phyloP scores from a whole-genome alignment of 192 early-diverging fungal species.

The Piromyces finnis region DNA sequence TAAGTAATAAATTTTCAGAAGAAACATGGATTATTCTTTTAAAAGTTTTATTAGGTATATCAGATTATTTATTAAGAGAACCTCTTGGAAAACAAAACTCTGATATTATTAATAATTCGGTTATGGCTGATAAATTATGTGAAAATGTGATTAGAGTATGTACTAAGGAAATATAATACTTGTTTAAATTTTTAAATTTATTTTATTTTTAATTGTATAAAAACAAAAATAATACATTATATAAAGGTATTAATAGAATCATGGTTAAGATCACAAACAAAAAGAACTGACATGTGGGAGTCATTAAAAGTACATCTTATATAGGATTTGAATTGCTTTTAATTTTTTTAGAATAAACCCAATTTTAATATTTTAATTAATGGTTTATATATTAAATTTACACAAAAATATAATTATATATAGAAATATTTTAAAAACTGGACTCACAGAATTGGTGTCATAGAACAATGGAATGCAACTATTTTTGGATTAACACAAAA shows the following conservation, averaged over 20 bases:
- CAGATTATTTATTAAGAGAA: slow-evolving; percentile 49
- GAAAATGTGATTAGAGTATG: slow-evolving; percentile 46
- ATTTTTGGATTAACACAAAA: slow-evolving; percentile 46
- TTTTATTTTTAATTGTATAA: too few species aligned
- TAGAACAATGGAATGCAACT: slow-evolving; percentile 59
- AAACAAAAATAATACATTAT: too few species aligned
- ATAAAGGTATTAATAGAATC: slow-evolving; percentile 47
- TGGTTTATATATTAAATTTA: too few species aligned
- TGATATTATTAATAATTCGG: slow-evolving; percentile 1
- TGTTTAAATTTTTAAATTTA: too few species aligned
- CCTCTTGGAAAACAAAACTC: slow-evolving; percentile 10
- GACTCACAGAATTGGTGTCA: slow-evolving; percentile 51
- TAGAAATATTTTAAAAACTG: slow-evolving; percentile 31
- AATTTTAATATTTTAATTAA: too few species aligned
- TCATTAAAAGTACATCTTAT: slow-evolving; percentile 26
- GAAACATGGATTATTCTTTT: slow-evolving; percentile 67
- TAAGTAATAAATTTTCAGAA: slow-evolving; percentile 34
- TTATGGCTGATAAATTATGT: slow-evolving; percentile 62
- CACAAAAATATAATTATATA: too few species aligned
- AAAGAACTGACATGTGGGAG: slow-evolving; percentile 59
- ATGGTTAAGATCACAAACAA: slow-evolving; percentile 53
- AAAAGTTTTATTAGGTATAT: slow-evolving; percentile 59
- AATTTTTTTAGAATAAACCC: too few species aligned
- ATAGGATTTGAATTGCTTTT: too few species aligned
- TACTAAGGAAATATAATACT: not conserved